Percentiles rank a stretch among this genome's conserved stretches.
Evolutionary conservation across 1,139 yeast species (phyloP).

Genomic region (Geotrichum aggregatum): DNA sequence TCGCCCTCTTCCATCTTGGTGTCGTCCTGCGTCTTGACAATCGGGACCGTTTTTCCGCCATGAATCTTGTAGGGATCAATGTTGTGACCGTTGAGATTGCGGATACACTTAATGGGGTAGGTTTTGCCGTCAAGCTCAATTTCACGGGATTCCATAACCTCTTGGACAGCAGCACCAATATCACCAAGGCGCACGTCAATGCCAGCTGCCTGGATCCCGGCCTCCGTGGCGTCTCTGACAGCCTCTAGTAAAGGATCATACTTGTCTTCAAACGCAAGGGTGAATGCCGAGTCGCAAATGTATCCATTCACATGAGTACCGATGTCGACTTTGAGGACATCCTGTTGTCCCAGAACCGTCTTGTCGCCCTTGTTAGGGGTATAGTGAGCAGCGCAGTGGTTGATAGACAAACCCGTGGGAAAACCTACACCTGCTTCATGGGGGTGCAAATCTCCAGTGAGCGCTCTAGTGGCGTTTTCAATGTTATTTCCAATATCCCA

Average conservation of each 20-base stretch:
- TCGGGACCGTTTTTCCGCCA: conserved; percentile 94
- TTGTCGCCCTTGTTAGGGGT: conserved; percentile 96
- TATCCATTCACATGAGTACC: conserved; percentile 98
- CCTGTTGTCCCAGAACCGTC: conserved; percentile 71
- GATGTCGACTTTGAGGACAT: conserved; percentile 93
- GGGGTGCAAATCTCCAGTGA: conserved; percentile 61
- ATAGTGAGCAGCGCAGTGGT: conserved; percentile 95
- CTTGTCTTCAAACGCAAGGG: conserved; percentile 73
- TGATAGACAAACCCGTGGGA: conserved; percentile 92
- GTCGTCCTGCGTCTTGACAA: conserved; percentile 85
- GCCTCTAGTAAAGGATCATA: conserved; percentile 79
- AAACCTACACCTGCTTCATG: conserved; percentile 84
- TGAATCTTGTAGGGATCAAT: conserved; percentile 81
- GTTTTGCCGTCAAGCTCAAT: conserved; percentile 83
- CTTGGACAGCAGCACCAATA: conserved; percentile 93
- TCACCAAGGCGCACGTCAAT: conserved; percentile 93
- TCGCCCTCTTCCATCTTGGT: conserved; percentile 99
- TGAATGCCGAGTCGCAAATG: conserved; percentile 92
- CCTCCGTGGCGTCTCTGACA: conserved; percentile 86
- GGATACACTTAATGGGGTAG: conserved; percentile 80
- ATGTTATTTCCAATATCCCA: conserved; percentile 84
- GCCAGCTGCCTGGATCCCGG: conserved; percentile 91
- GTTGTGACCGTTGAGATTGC: conserved; percentile 92
- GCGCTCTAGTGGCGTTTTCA: conserved; percentile 76
- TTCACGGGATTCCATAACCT: conserved; percentile 95